Evolutionary conservation across 2,329 filamentous ascomycete species (phyloP), one percentile per base, ranked within the genome.

Genomic region (Coniochaeta hoffmannii): DNA sequence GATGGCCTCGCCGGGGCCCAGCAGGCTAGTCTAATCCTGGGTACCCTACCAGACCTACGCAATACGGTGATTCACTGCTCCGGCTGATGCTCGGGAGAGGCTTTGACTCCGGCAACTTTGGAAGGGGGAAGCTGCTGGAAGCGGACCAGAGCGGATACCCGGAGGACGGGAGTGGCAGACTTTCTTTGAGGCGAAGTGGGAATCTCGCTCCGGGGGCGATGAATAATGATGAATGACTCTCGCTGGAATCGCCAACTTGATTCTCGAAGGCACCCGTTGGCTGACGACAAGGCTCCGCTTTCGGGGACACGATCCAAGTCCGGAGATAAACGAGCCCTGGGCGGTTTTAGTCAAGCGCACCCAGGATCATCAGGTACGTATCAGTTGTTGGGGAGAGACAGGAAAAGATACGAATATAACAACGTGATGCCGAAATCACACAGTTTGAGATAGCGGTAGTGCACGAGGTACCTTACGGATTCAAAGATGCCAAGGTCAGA

Each of bases 221-320:
- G 41, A 46, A 11, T 46, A 46, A 46, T 46, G 30, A 32, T 8
- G 26, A 22, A 19, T 51, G 49, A 34, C 28, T 51, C 15, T 24
- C 12, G 30, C 41, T 46, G 41, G 22, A 14, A 28, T 34, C 26
- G 49, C 31, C 15, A 28, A 34, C 28, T 41, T 19, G n/a, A 41
- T 19, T 34, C 14, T 24, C n/a, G 50, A 34, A 51, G 49, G 50
- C 50, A 51, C 17, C 49, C 17, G 49, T 51, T 19, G n/a, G 53
- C 41, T 44, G 56, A 58, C 32, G 57, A 53, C 57, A 53, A 55
- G 57, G 57, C 57, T 58, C 57, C 57, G 57, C 57, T 58, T 54
- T 58, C 57, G 57, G 57, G n/a, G 54, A 44, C 12, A 41, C 14
- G 50, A 30, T 6, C 41, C 26, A 41, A 36, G 22, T 30, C 41